Evolutionary conservation across 2,329 filamentous ascomycete species (phyloP), one percentile per base, ranked within the genome.

Genomic region (Colletotrichum sp.): DNA sequence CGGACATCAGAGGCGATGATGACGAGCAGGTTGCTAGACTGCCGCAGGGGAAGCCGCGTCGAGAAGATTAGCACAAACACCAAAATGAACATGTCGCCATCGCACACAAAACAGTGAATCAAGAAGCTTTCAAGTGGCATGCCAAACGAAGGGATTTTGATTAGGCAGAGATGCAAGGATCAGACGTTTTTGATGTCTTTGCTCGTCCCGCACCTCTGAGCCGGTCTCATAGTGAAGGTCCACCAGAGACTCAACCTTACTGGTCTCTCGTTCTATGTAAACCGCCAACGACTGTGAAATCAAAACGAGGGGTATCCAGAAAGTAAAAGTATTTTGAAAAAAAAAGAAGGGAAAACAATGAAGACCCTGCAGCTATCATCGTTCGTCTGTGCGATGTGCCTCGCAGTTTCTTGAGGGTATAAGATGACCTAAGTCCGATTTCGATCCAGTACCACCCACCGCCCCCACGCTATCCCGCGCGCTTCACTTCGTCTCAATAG

Each of bases 101-200:
- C 21, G 18, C 55, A 63, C 57, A 63, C 43, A 24, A 24, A n/a
- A 3, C 7, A 30, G 10, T 13, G n/a, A 21, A 43, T 7, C 10
- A 61, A 3, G 16, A 9, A 10, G 9, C 10, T 21, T 34, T 8
- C 7, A 21, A 13, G 21, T 61, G 34, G 24, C 26, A 55, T 16
- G 59, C 43, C 70, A 74, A 76, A 74, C 59, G 59, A 74, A 73
- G 26, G 74, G 39, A 65, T 60, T 32, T 34, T 34, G 13, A 74
- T 69, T 74, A 76, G 55, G 73, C 55, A 68, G 36, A 6, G 32
- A 21, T 15, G n/a, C 6, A 12, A n/a, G 15, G 15, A 7, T 26
- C 30, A 30, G 32, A 64, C 3, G 15, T 13, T 9, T 10, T n/a
- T 21, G 15, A n/a, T 9, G 32, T 48, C 16, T 28, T 18, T 67